Base-by-base conservation (phyloP, 192 early-diverging fungal species). In the Piromyces finnis region DNA sequence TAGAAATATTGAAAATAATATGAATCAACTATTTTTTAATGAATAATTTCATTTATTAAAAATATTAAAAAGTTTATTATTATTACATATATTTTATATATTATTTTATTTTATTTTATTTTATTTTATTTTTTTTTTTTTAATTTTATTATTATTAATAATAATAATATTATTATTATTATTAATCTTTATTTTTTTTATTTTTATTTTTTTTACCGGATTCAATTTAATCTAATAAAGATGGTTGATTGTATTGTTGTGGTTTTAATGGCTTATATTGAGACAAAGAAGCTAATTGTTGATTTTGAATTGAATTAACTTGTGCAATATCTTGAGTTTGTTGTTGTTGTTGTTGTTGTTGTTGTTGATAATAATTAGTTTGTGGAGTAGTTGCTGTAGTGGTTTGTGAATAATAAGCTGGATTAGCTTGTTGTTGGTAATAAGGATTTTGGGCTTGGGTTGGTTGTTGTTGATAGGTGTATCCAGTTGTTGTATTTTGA, bases 341-440 rank as follows among this genome's bases (percentile, higher is more conserved):
- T 28, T 35, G 83, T 30, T 39, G 84, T 78, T 84, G 86, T 35
- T 37, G 79, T 15, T 16, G 78, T 30, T 79, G 77, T 9, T 68
- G 59, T 39, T 35, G 86, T 9, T 32, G 30, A 32, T 32, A 32
- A n/a, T 77, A 83, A 85, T 78, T 87, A 1, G 84, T 79, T 83
- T 32, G 30, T 51, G 81, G 29, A 83, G 85, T 32, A 30, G 81
- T 77, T 39, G 77, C 77, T 27, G 77, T 18, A 32, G 59, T 35
- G 79, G 80, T 28, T 41, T 17, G 51, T 80, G 79, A 13, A 37
- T 37, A 37, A 37, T 37, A 37, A 14, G 13, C 14, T 37, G 36
- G 36, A 14, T 37, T 5, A 1, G 7, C 1, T 37, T 5, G 36
- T 37, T 37, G 84, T 13, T 78, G 81, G 29, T 81, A 41, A 12